Conservation (phyloP, 495 filamentous ascomycete genomes). For the Daldinia bambusicola region DNA sequence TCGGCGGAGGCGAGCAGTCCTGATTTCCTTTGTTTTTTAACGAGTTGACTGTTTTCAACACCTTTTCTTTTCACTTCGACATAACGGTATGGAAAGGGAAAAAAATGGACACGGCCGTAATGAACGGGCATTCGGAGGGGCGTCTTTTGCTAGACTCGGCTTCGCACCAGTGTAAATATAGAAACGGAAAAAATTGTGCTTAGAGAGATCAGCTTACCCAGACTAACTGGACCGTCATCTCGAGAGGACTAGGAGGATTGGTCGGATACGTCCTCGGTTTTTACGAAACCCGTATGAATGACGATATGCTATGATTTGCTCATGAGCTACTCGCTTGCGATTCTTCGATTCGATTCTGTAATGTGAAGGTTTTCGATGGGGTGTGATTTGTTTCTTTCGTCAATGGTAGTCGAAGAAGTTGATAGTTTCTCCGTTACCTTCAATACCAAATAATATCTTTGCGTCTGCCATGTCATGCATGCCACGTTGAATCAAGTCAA, state of each 20-base stretch:
- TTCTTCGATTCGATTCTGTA: constrained; percentile 5
- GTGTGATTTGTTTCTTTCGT: constrained; percentile 1
- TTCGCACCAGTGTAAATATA: constrained; percentile 36
- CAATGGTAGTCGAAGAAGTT: neutral
- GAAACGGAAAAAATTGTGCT: constrained; percentile 37
- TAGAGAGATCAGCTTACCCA: constrained; percentile 22
- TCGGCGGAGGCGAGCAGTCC: constrained; percentile 8
- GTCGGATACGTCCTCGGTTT: constrained; percentile 37
- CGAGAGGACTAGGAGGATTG: constrained; percentile 19
- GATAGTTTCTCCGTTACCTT: neutral
- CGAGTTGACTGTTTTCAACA: neutral
- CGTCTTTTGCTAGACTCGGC: constrained; percentile 28
- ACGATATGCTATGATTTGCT: constrained; percentile 47
- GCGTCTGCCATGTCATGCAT: neutral
- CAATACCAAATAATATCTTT: neutral
- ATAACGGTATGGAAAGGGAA: constrained; percentile 32
- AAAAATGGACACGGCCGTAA: constrained; percentile 19
- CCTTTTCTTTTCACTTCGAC: constrained; percentile 13
- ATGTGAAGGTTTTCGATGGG: constrained; percentile 1
- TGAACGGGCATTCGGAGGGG: constrained; percentile 32
- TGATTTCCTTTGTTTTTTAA: constrained; percentile 1
- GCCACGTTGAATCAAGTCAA: no score
- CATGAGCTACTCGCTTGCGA: neutral
- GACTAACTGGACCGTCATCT: constrained; percentile 38
- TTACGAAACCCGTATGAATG: constrained; percentile 49